Conservation (phyloP, 805 yeast species). For the Saccharomycodes ludwigii region DNA sequence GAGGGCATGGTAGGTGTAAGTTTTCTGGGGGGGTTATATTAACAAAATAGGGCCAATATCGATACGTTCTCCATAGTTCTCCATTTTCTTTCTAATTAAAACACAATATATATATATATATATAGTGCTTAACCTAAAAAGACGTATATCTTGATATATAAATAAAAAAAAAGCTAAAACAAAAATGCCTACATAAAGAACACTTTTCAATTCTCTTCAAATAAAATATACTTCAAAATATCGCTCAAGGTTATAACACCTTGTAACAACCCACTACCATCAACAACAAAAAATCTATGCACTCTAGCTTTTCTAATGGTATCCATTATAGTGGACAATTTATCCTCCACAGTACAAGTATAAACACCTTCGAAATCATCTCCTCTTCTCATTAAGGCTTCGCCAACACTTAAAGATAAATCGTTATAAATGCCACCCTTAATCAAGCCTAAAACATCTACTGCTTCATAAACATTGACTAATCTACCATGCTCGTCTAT, state of each 20-base stretch:
- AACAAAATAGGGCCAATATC: too few species aligned
- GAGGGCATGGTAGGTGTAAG: too few species aligned
- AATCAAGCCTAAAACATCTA: slow-evolving; percentile 82
- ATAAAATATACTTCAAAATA: slow-evolving; percentile 69
- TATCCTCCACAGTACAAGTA: slow-evolving; percentile 82
- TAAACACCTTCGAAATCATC: slow-evolving; percentile 97
- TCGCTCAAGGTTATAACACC: slow-evolving; percentile 90
- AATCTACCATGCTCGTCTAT: slow-evolving; percentile 59
- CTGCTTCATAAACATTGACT: slow-evolving; percentile 89
- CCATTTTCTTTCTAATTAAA: too few species aligned
- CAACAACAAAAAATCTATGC: slow-evolving; percentile 87
- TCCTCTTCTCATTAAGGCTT: slow-evolving; percentile 83
- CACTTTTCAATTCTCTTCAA: slow-evolving; percentile 35
- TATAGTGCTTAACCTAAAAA: too few species aligned
- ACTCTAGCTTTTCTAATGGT: slow-evolving; percentile 84
- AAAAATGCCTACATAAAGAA: too few species aligned
- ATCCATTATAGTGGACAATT: slow-evolving; percentile 80
- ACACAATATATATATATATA: too few species aligned
- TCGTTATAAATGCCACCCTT: slow-evolving; percentile 93
- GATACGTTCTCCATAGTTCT: too few species aligned
- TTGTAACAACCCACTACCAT: slow-evolving; percentile 59
- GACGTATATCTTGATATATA: too few species aligned
- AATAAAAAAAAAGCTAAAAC: too few species aligned
- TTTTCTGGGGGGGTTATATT: too few species aligned
- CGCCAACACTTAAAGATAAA: slow-evolving; percentile 83